Conservation (phyloP, 2,329 filamentous ascomycete species). For the Calonectria pteridis region DNA sequence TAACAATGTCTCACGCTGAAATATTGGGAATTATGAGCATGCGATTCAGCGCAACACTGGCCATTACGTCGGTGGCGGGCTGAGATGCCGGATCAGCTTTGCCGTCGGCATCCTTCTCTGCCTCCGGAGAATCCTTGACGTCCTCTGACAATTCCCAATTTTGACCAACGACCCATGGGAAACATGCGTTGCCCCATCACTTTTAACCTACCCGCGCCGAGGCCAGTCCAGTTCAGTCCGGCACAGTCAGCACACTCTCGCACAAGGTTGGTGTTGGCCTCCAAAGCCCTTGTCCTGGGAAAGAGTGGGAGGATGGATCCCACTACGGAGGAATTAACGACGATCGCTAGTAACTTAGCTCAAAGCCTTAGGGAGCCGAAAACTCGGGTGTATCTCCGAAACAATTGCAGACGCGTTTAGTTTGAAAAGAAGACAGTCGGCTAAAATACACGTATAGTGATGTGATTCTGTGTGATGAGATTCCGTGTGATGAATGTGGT, state of each 20-base stretch:
- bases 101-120: slow-evolving; percentile 44
- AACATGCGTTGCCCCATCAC: slow-evolving; percentile 16
- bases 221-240: slow-evolving; percentile 5
- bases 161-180: slow-evolving; percentile 22
- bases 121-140: slow-evolving; percentile 17
- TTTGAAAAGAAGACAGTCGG: not conserved
- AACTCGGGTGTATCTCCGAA: slow-evolving; percentile 21
- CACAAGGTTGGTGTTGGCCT: slow-evolving; percentile 27
- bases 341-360: slow-evolving; percentile 19
- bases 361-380: slow-evolving; percentile 12
- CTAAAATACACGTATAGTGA: not conserved
- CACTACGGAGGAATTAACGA: slow-evolving; percentile 27
- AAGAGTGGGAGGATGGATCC: slow-evolving; percentile 30
- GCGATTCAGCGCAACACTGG: slow-evolving; percentile 34
- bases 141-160: slow-evolving; percentile 27
- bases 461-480: not conserved
- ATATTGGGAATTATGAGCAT: slow-evolving; percentile 29
- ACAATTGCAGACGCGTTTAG: slow-evolving; percentile 22
- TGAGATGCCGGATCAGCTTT: slow-evolving; percentile 37
- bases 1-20: slow-evolving; percentile 32
- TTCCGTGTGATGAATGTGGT: not conserved
- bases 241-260: slow-evolving; percentile 20
- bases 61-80: slow-evolving; percentile 46
- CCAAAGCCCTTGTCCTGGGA: slow-evolving; percentile 27
- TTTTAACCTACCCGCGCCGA: not conserved